phyloP scores from a whole-genome alignment of 306 rosid species.

The Quercus mongolica region DNA sequence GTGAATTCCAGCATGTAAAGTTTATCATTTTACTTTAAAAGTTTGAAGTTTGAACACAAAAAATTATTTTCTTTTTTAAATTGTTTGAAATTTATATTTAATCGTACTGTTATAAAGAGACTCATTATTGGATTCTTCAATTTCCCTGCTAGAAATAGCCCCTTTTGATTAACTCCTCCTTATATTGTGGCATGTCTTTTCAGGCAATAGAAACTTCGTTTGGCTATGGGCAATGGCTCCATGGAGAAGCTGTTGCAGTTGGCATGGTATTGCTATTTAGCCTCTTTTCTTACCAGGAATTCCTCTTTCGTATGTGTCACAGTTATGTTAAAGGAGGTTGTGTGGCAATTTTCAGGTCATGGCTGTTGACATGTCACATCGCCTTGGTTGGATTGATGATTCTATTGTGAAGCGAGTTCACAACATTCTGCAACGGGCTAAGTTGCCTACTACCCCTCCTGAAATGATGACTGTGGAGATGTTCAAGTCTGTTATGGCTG shows the following conservation, averaged over 20 bases:
- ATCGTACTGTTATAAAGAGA: neutral
- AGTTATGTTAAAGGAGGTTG: constrained; percentile 20
- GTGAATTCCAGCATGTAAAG: neutral
- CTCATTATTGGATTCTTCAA: neutral
- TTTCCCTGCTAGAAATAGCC: constrained; percentile 1
- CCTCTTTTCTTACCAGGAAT: neutral
- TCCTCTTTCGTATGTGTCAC: neutral
- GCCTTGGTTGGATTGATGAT: constrained; percentile 95
- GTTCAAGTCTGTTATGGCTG: constrained; percentile 94
- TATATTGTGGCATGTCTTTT: constrained; percentile 21
- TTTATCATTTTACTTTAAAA: neutral
- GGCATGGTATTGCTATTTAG: constrained; percentile 62
- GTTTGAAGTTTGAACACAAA: neutral
- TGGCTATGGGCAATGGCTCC: constrained; percentile 97
- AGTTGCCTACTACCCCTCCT: constrained; percentile 71
- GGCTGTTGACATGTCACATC: constrained; percentile 95
- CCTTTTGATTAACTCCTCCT: constrained; percentile 12
- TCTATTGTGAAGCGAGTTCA: constrained; percentile 72
- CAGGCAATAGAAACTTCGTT: constrained; percentile 89
- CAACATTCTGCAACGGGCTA: constrained; percentile 59
- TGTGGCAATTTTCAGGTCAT: constrained; percentile 57
- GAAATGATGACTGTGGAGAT: constrained; percentile 71
- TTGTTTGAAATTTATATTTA: neutral
- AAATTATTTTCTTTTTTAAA: no score
- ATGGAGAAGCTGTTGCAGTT: constrained; percentile 98